These are phyloP conservation scores for Daldinia sp. DNA, from an alignment of 2,329 filamentous ascomycete species.

Conservation along the genomic window DNA sequence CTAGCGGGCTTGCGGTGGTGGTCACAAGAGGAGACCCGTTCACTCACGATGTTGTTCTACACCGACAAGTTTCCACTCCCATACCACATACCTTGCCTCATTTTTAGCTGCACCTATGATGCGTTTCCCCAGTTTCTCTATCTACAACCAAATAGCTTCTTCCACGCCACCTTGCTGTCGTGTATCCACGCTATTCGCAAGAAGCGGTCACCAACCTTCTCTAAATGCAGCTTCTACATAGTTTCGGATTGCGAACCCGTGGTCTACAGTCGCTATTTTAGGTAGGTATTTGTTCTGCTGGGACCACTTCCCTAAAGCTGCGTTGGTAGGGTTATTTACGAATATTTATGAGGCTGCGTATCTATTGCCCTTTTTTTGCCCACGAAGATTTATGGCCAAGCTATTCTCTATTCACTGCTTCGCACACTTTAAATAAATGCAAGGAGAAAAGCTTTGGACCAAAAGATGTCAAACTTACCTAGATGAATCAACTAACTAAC, in stretches of 20 bases:
- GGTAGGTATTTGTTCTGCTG: slow-evolving; percentile 15
- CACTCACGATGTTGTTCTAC: slow-evolving; percentile 38
- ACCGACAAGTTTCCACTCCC: slow-evolving; percentile 40
- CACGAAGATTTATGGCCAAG: background rate
- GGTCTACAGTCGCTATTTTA: slow-evolving; percentile 19
- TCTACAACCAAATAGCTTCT: slow-evolving; percentile 39
- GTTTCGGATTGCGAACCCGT: slow-evolving; percentile 15
- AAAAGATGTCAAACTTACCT: background rate
- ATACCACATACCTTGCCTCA: slow-evolving; percentile 38
- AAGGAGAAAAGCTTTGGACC: background rate
- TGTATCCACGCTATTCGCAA: slow-evolving; percentile 43
- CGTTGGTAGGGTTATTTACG: slow-evolving; percentile 3
- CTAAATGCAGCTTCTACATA: slow-evolving; percentile 30
- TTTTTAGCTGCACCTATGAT: slow-evolving; percentile 37
- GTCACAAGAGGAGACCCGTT: slow-evolving; percentile 32
- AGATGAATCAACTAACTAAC: too few relatives aligned
- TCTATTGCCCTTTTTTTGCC: slow-evolving; percentile 19
- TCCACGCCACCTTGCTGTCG: slow-evolving; percentile 40
- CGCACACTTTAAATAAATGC: background rate
- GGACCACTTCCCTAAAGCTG: slow-evolving; percentile 3
- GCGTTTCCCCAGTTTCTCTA: slow-evolving; percentile 29
- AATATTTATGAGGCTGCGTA: slow-evolving; percentile 12
- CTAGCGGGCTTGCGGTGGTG: slow-evolving; percentile 31
- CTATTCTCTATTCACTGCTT: background rate
- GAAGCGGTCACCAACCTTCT: slow-evolving; percentile 40